Evolutionary conservation across 73 alveolate species (phyloP), one percentile per base, ranked within the genome.

Genomic region (Paramecium tetraurelia): DNA sequence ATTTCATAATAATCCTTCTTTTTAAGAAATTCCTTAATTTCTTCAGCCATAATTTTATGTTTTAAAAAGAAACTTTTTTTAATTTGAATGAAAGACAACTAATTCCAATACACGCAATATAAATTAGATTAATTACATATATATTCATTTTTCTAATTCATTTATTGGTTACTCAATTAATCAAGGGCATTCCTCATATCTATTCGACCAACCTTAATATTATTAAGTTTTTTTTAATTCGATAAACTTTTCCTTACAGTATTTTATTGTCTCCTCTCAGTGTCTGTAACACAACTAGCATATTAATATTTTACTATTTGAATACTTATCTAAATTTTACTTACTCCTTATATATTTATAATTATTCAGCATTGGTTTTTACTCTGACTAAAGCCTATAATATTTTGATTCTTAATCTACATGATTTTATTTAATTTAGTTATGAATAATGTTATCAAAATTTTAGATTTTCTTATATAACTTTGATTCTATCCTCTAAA

Each of bases 1-100:
- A 98, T 94, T 88, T 96, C 94, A 95, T 98, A 98, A 92, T 98
- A 98, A 89, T 98, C 99, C 87, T 98, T 98, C 85, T 98, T 95
- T 92, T 97, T 98, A 24, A 94, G 80, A 86, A 94, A 58, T 69
- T 92, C 92, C 92, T 76, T 68, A 72, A 94, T 86, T 71, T 94
- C 97, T 84, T 85, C 85, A 46, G 90, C 90, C 90, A 80, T 80
- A 16, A 38, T 75, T 75, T 75, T 22, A 5, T 63, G 84, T 63
- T 63, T 63, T 53, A 53, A 63, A 63, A 63, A 63, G 46, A 63
- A 63, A 63, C 84, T 63, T 63, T 63, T 53, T 53, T 53, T 53
- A 53, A 53, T 53, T 53, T 53, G 31, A 53, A 53, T 53, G 69
- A 63, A 63, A 63, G 4, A 63, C 14, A 27, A 33, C 22, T 3